Conservation (phyloP, 768 basidiomycete genomes). For the Phanerochaete sordida region DNA sequence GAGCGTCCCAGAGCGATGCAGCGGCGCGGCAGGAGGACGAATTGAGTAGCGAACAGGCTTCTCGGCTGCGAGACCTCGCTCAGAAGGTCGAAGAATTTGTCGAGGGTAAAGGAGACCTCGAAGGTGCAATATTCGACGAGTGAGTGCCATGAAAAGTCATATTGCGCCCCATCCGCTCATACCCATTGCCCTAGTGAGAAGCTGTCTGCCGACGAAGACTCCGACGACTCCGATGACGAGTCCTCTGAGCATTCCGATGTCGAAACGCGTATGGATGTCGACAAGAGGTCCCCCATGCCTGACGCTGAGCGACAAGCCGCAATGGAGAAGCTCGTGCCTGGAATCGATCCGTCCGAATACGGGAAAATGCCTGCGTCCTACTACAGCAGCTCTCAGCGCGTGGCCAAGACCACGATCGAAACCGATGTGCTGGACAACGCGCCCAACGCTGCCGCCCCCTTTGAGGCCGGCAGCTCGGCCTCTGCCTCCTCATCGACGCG, state of each 20-base stretch:
- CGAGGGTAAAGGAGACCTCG: constrained; percentile 82
- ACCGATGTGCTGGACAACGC: constrained; percentile 37
- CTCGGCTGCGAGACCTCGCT: constrained; percentile 72
- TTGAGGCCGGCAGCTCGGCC: background rate
- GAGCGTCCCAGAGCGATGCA: constrained; percentile 35
- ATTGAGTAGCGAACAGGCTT: constrained; percentile 61
- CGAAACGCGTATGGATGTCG: constrained; percentile 18
- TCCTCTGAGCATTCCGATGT: constrained; percentile 31
- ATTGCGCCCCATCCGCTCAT: constrained; percentile 25
- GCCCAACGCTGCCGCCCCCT: background rate
- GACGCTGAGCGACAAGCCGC: constrained; percentile 51
- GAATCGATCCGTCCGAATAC: constrained; percentile 79
- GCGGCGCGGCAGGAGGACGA: constrained; percentile 35
- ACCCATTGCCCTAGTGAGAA: constrained; percentile 45
- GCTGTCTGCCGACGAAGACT: constrained; percentile 59
- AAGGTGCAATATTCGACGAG: constrained; percentile 91
- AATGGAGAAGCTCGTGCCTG: constrained; percentile 80
- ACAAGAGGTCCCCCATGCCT: constrained; percentile 4
- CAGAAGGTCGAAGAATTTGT: constrained; percentile 88
- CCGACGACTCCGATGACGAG: constrained; percentile 28
- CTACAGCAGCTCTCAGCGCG: constrained; percentile 65
- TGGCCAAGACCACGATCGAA: constrained; percentile 43
- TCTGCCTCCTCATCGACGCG: constrained; percentile 5
- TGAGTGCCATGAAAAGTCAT: constrained; percentile 39
- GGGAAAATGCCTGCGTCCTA: constrained; percentile 80